Base-by-base conservation (phyloP, 106 monocot genomes). In the Dioscorea zingiberensis region DNA sequence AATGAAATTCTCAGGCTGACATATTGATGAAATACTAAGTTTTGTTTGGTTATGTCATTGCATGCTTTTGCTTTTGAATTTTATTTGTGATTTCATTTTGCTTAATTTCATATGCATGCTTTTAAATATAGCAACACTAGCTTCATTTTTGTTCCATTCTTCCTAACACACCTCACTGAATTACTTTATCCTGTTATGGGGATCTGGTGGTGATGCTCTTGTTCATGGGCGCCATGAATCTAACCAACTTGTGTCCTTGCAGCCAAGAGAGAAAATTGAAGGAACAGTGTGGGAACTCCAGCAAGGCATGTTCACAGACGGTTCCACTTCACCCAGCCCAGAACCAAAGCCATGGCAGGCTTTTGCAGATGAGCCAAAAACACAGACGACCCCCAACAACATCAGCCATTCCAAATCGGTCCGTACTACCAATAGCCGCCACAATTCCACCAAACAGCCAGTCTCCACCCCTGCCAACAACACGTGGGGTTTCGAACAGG, bases 211-310 rank as follows among this genome's bases (percentile, higher is more conserved):
- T n/a, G n/a, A n/a, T n/a, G n/a, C n/a, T n/a, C n/a, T n/a, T n/a
- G n/a, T n/a, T n/a, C n/a, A n/a, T n/a, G n/a, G n/a, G n/a, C n/a
- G n/a, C n/a, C n/a, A n/a, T n/a, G n/a, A n/a, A n/a, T n/a, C n/a
- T n/a, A n/a, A n/a, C n/a, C n/a, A 21, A 44, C 51, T 53, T 19
- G 18, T 47, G 13, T 13, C 47, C 18, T 47, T 62, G 62, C 78
- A 98, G 97, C 77, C 72, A 76, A 77, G 88, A 56, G 88, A 81
- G 60, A 97, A 91, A 72, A 83, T 88, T 26, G 85, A 91, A 81
- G 91, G 88, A n/a, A 65, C 87, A 1, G 69, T 83, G 14, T 77
- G 75, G 60, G 80, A 87, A 45, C 84, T 91, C 67, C 78, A 81
- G 54, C 73, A 86, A 66, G 78, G 73, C 3, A 71, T 80, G 69